Base-by-base conservation (phyloP, 768 basidiomycete genomes). In the Suillus alpinus region DNA sequence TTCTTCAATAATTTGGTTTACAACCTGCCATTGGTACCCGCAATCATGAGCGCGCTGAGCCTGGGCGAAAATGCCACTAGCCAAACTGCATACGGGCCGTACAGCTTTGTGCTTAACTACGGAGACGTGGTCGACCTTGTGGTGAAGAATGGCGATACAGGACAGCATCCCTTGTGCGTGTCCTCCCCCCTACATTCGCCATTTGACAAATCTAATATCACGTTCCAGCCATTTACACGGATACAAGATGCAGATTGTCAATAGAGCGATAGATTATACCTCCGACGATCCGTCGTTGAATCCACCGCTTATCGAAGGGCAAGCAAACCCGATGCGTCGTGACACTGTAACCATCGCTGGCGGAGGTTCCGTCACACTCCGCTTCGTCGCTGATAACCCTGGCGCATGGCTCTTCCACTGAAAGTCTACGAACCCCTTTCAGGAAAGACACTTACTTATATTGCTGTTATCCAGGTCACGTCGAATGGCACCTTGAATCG, bases 371-470 rank as follows among this genome's bases (percentile, higher is more conserved):
- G 89, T 83, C 12, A 91, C 90, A 0, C 75, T 99, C 49, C 86
- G 94, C 23, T 74, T 95, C 67, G 77, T 88, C 51, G 92, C 93
- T 1, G 92, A 98, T 72, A 98, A 98, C 75, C 96, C 96, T 1
- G 96, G 96, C 12, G 87, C 83, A 8, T 95, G 93, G 91, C 73
- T 94, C 64, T 83, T 94, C 71, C 91, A 92, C 71, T 94, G 87
- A 88, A 68, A 58, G 87, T 78, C 36, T 12, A 36, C 31, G 47
- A 18, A 59, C 50, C 23, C 49, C 26, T 10, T 37, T 60, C 2
- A 36, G 36, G 3, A n/a, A 52, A 23, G 43, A 37, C 57, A 10
- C 47, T 34, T 37, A 40, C 46, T 51, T 32, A 51, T 7, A 47
- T 51, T 32, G 16, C 32, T 49, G 14, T 26, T 31, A 5, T 40